Evolutionary conservation across 2,329 filamentous ascomycete genomes (phyloP), one percentile per base, ranked within the genome.

Genomic region (Exophiala mesophila): DNA sequence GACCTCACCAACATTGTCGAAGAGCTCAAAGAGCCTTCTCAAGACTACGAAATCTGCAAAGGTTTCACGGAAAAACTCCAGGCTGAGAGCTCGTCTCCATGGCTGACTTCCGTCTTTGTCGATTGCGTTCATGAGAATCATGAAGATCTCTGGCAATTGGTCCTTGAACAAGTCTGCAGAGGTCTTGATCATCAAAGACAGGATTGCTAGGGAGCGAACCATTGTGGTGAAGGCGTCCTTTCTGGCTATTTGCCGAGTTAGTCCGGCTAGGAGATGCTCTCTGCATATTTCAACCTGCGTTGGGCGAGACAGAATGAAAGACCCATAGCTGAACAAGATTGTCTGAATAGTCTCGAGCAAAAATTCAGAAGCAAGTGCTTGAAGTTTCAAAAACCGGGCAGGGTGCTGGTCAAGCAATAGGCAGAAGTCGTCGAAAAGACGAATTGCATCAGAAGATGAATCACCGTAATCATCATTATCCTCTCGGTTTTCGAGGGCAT

Each of bases 311-410:
- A 81, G 71, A 61, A 97, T 92, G 19, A 94, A 78, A 38, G 74
- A 72, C n/a, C 82, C 78, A 68, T 96, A 88, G 55, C 89, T 94
- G 17, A 84, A 83, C 45, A 98, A 70, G 39, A 95, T 81, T 1
- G 88, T 90, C 64, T 96, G 89, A 55, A 98, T 88, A 41, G 97
- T 74, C 60, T 98, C 92, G 1, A 98, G 69, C 4, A 88, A 86
- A 55, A 94, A 92, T 0, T 85, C 83, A 55, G 88, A 81, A 0
- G 87, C 81, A 7, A 97, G 73, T 3, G 79, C 78, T 9, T 85
- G 81, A 56, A 92, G 85, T 21, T 81, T 80, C 28, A 98, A 73
- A 57, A 89, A 95, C 51, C 87, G 80, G 3, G 89, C 82, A 29
- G 82, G 81, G 55, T 92, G 84, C 23, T 85, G 85, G 61, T 95